These are phyloP conservation scores for Cutaneotrichosporon dermatis DNA, from an alignment of 1,284 basidiomycete species.

Conservation along the genomic window DNA sequence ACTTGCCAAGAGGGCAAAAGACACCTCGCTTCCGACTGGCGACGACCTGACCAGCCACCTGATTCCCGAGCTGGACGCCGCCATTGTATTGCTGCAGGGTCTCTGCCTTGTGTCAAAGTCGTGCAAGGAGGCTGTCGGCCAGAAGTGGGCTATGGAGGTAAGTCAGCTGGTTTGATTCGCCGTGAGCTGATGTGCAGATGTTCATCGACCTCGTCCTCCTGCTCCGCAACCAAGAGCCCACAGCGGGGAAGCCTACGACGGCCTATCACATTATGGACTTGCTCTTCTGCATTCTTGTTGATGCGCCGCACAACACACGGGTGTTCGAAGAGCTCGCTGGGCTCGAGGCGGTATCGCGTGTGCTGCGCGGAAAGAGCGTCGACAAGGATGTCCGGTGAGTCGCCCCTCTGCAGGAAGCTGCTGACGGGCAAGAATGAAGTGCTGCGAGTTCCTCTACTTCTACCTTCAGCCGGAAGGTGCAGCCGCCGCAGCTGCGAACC, in stretches of 20 bases:
- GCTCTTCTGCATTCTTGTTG: slow-evolving; percentile 75
- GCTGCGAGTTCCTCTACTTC: slow-evolving; percentile 85
- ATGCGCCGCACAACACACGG: slow-evolving; percentile 66
- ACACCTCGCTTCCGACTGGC: slow-evolving; percentile 24
- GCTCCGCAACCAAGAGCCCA: slow-evolving; percentile 30
- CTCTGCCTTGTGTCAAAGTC: slow-evolving; percentile 64
- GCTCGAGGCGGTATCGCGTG: slow-evolving; percentile 70
- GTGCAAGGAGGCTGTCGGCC: slow-evolving; percentile 66
- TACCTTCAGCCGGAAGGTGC: slow-evolving; percentile 73
- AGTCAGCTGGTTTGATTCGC: too few species aligned
- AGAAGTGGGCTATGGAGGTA: slow-evolving; percentile 68
- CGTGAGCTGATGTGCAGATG: slow-evolving; percentile 23
- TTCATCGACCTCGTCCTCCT: slow-evolving; percentile 41
- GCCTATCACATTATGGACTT: slow-evolving; percentile 71
- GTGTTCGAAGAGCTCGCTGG: slow-evolving; percentile 70
- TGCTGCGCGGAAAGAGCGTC: slow-evolving; percentile 74
- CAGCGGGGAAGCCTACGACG: slow-evolving; percentile 38
- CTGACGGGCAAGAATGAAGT: slow-evolving; percentile 68
- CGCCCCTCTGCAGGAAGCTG: too few species aligned
- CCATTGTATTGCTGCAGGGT: slow-evolving; percentile 70
- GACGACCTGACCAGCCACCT: slow-evolving; percentile 31
- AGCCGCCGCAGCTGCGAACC: background rate
- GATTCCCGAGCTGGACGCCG: slow-evolving; percentile 33
- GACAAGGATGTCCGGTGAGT: slow-evolving; percentile 74
- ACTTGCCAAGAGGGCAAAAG: slow-evolving; percentile 24